These are phyloP conservation scores for Tolypocladium ophioglossoides DNA, from an alignment of 2,329 filamentous ascomycete genomes.

Conservation along the genomic window DNA sequence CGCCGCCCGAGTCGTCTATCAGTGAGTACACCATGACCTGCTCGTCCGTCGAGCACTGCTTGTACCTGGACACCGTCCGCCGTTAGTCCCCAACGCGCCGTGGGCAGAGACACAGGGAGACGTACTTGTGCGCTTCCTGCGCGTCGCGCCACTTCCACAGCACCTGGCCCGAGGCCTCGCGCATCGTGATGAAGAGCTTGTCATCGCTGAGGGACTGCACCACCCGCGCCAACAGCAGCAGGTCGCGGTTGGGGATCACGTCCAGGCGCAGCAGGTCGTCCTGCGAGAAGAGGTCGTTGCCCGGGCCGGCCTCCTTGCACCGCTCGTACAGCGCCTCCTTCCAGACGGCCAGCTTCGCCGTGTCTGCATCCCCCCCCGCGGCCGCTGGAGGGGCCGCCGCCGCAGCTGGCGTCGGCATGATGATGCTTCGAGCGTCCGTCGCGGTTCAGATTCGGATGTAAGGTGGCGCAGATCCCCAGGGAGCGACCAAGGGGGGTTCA, in stretches of 20 bases:
- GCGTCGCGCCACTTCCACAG: conserved; percentile 47
- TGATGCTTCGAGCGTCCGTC: background rate
- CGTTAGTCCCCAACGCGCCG: background rate
- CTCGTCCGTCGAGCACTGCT: conserved; percentile 56
- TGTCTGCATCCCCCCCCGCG: conserved; percentile 19
- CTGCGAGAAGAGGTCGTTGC: conserved; percentile 43
- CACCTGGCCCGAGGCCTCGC: conserved; percentile 27
- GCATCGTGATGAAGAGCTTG: conserved; percentile 42
- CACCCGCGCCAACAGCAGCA: conserved; percentile 42
- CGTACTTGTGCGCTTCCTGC: conserved; percentile 52
- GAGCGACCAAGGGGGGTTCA: background rate
- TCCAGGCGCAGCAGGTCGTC: conserved; percentile 45
- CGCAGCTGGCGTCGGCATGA: conserved; percentile 17
- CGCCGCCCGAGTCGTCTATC: conserved; percentile 75
- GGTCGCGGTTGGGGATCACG: conserved; percentile 46
- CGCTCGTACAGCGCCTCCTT: conserved; percentile 48
- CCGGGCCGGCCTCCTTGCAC: conserved; percentile 37
- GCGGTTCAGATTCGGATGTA: background rate
- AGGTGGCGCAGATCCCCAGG: background rate
- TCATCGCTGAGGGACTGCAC: conserved; percentile 49
- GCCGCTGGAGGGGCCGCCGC: conserved; percentile 11
- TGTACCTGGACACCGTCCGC: conserved; percentile 35
- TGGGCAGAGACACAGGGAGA: background rate
- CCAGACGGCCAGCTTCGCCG: conserved; percentile 36
- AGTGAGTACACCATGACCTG: conserved; percentile 75